Evolutionary conservation across 176 grass and related monocot genomes (phyloP).

Genomic region (Stipa capillata): DNA sequence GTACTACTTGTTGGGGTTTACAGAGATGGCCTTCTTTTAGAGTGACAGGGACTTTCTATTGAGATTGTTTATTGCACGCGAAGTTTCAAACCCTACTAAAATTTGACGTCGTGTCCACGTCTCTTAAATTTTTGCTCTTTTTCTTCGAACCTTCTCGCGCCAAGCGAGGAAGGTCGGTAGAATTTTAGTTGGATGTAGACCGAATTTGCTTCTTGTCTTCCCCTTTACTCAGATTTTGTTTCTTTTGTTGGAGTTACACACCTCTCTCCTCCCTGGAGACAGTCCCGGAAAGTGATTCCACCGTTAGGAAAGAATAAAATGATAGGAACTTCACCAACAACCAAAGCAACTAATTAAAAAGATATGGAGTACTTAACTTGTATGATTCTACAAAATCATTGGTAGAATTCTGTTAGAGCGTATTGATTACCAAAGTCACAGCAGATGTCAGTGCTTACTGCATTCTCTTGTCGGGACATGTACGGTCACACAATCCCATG

Average conservation of each 20-base stretch:
- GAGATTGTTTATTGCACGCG: neutral
- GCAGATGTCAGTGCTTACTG: conserved; percentile 15
- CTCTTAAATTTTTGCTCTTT: neutral
- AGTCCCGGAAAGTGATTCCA: neutral
- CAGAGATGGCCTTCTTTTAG: neutral
- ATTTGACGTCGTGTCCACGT: neutral
- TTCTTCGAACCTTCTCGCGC: neutral
- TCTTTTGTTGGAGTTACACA: neutral
- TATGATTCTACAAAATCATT: neutral
- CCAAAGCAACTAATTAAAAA: neutral
- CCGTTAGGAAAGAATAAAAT: neutral
- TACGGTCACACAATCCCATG: too few species aligned
- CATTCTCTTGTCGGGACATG: neutral
- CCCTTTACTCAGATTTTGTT: neutral
- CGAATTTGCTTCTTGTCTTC: neutral
- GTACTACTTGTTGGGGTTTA: neutral
- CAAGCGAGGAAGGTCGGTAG: neutral
- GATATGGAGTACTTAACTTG: neutral
- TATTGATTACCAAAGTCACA: neutral
- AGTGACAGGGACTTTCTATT: conserved; percentile 15
- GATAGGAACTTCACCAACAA: neutral
- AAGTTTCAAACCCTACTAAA: conserved; percentile 11
- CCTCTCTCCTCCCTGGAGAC: neutral
- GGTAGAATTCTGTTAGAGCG: neutral
- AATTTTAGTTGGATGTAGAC: neutral